Evolutionary conservation across 2,329 filamentous ascomycete species (phyloP).

Genomic region (Leptographium wingfieldii): DNA sequence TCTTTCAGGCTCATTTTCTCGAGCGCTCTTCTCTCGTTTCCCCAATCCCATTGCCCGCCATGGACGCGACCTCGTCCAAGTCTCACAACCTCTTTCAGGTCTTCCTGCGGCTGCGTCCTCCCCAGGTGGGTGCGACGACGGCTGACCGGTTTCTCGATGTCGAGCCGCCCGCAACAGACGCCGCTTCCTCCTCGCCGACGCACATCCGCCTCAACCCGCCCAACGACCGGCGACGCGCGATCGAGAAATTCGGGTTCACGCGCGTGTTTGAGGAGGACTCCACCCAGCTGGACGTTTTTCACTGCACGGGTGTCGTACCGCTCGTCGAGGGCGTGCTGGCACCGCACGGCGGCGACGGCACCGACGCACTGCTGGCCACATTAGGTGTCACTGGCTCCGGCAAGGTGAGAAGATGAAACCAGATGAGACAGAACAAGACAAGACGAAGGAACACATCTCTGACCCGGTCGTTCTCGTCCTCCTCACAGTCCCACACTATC

Average conservation of each 20-base stretch:
- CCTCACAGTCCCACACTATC: constrained; percentile 79
- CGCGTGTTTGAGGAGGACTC: constrained; percentile 82
- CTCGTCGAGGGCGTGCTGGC: constrained; percentile 74
- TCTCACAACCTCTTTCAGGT: constrained; percentile 67
- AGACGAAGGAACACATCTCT: not conserved
- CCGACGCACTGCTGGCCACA: constrained; percentile 82
- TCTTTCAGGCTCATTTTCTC: not conserved
- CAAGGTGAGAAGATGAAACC: constrained; percentile 48
- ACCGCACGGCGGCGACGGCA: constrained; percentile 58
- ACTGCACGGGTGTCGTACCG: constrained; percentile 60
- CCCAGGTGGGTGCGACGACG: constrained; percentile 30
- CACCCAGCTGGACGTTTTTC: constrained; percentile 75
- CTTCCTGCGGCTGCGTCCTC: constrained; percentile 72
- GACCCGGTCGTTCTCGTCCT: not conserved
- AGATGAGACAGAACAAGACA: constrained; percentile 1
- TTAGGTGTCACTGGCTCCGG: constrained; percentile 90
- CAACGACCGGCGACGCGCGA: constrained; percentile 71
- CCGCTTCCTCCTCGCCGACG: constrained; percentile 34
- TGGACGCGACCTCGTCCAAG: constrained; percentile 24
- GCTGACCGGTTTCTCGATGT: constrained; percentile 67
- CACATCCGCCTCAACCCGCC: constrained; percentile 71
- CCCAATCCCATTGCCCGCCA: constrained; percentile 10
- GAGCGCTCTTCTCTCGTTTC: not conserved
- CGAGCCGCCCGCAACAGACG: constrained; percentile 36
- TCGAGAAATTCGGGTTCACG: constrained; percentile 92